Base-by-base conservation (phyloP, 768 basidiomycete species). In the Phallus indusiatus region DNA sequence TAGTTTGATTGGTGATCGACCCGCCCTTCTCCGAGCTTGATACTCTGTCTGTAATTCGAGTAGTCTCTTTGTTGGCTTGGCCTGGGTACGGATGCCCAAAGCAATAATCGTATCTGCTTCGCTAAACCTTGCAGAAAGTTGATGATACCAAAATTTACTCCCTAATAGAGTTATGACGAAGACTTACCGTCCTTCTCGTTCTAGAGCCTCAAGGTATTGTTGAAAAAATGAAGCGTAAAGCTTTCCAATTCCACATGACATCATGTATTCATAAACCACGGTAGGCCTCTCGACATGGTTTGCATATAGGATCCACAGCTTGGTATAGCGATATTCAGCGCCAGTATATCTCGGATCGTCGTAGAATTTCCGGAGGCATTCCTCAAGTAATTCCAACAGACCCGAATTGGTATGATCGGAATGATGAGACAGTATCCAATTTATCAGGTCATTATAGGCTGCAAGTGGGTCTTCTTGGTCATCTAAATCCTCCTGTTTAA, bases 251-350 rank as follows among this genome's bases (percentile, higher is more conserved):
- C 96, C 92, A 65, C 93, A 94, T 5, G 85, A 86, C 63, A 96
- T 77, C 68, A 97, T 72, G 72, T 94, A 98, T 63, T 83, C 80
- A 72, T 90, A 97, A 64, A 91, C 79, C 69, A 94, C 80, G 17
- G 79, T 76, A 3, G 85, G 76, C 65, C 82, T 80, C 65, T 93
- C 86, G 56, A 91, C 81, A 66, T 88, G 81, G 56, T 82, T 82
- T 10, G 94, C 87, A 69, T 95, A 94, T 53, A 88, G 77, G 20
- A 85, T 81, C 96, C 96, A 99, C 18, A 97, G 71, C 69, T 92
- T 90, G 53, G 97, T 77, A 72, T 97, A 96, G 47, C 95, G 81
- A 54, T 92, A 73, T 75, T 98, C 94, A 54, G 83, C 84, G 52
- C 67, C 65, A 69, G 83, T 86, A 71, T 96, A 98, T 14, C 83